Conservation (phyloP, 2,329 filamentous ascomycete species). For the Aphanocladium album region DNA sequence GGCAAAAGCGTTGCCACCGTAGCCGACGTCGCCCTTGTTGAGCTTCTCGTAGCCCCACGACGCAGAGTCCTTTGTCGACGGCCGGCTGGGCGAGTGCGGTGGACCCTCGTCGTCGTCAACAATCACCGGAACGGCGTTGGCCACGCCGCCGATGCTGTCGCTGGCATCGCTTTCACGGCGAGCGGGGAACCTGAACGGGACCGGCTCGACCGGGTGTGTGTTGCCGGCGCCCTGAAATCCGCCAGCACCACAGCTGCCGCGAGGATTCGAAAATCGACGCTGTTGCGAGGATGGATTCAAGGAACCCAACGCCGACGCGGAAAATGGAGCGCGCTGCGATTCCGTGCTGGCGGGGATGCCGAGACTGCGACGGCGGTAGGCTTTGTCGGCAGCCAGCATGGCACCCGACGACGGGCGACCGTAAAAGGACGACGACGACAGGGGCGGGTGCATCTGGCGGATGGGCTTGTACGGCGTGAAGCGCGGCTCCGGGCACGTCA, state of each 20-base stretch:
- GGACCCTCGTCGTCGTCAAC: conserved; percentile 2
- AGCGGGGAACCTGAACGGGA: conserved; percentile 43
- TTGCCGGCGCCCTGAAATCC: conserved; percentile 20
- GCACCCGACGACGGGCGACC: conserved; percentile 38
- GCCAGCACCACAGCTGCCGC: conserved; percentile 15
- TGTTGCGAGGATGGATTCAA: conserved; percentile 7
- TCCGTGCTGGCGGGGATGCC: conserved; percentile 37
- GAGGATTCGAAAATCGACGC: conserved; percentile 6
- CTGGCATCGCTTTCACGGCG: conserved; percentile 27
- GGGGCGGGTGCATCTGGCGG: conserved; percentile 43
- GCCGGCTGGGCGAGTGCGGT: conserved; percentile 19
- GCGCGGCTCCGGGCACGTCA: conserved; percentile 80
- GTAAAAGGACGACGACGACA: conserved; percentile 19
- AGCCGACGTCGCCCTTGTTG: conserved; percentile 58
- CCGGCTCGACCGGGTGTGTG: conserved; percentile 41
- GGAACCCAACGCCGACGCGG: conserved; percentile 14
- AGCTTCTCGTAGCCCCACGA: conserved; percentile 59
- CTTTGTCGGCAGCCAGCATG: conserved; percentile 54
- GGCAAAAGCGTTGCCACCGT: conserved; percentile 48
- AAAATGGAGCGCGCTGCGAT: conserved; percentile 28
- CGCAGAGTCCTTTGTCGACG: conserved; percentile 31
- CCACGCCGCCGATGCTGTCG: conserved; percentile 24
- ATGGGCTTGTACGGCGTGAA: conserved; percentile 78
- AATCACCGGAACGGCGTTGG: conserved; percentile 15
- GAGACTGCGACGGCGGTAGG: conserved; percentile 52